Conservation (phyloP, 352 stramenopile genomes). For the Pythium vanterpoolii region DNA sequence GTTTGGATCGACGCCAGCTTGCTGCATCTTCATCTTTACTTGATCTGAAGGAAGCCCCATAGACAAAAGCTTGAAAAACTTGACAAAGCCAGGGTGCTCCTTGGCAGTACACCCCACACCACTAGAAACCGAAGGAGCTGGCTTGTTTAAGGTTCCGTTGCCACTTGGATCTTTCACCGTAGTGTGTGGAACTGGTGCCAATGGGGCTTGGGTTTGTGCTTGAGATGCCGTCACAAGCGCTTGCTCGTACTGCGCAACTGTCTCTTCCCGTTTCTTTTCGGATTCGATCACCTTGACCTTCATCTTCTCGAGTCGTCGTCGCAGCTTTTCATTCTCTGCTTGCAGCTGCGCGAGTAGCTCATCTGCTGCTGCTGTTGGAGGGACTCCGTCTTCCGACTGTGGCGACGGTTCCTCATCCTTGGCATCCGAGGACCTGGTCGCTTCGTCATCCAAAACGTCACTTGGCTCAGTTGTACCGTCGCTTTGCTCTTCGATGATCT, state of each 20-base stretch:
- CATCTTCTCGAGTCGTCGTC: constrained; percentile 67
- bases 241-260: constrained; percentile 43
- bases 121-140: constrained; percentile 12
- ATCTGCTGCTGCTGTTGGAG: constrained; percentile 27
- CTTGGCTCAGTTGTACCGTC: constrained; percentile 49
- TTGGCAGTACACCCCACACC: constrained; percentile 43
- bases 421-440: constrained; percentile 28
- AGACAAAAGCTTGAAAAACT: constrained; percentile 82
- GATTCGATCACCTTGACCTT: constrained; percentile 61
- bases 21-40: constrained; percentile 86
- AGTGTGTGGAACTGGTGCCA: constrained; percentile 7
- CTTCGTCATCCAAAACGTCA: constrained; percentile 59
- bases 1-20: constrained; percentile 57
- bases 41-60: constrained; percentile 81
- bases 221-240: constrained; percentile 21
- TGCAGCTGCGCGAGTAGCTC: constrained; percentile 51
- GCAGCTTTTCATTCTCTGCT: constrained; percentile 76
- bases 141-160: constrained; percentile 19
- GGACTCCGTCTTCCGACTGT: constrained; percentile 20
- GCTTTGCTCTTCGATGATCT: constrained; percentile 75
- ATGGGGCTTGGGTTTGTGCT: constrained; percentile 4
- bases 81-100: constrained; percentile 70
- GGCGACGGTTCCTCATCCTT: constrained; percentile 36
- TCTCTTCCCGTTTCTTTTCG: constrained; percentile 50
- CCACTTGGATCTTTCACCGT: constrained; percentile 11